These are phyloP conservation scores for Discostella pseudostelligera DNA, from an alignment of 108 stramenopile species.

Conservation along the genomic window DNA sequence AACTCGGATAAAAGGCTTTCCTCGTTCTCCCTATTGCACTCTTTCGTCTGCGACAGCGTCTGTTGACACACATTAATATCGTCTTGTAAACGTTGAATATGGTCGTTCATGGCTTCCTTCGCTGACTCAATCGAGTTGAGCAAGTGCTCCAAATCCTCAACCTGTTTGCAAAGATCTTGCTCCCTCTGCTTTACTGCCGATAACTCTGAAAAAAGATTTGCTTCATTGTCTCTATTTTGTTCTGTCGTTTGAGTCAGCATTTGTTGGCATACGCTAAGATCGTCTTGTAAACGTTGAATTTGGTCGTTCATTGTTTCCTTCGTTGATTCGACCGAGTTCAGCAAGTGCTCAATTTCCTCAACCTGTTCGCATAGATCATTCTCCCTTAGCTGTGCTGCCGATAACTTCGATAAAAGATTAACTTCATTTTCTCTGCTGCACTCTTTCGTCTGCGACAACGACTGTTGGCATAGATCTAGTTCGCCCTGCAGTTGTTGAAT, in stretches of 20 bases:
- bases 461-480: conserved; percentile 2
- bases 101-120: too few relatives aligned
- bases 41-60: not conserved
- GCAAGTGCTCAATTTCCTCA: conserved; percentile 10
- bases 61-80: too few relatives aligned
- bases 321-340: not conserved
- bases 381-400: not conserved
- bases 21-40: not conserved
- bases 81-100: too few relatives aligned
- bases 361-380: not conserved
- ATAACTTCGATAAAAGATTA: conserved; percentile 1
- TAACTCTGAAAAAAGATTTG: conserved; percentile 8
- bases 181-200: not conserved
- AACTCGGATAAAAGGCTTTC: not conserved
- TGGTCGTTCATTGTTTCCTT: not conserved
- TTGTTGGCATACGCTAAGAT: conserved; percentile 3
- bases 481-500: conserved; percentile 8
- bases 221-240: conserved; percentile 1
- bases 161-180: conserved; percentile 1
- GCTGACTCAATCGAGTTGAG: too few relatives aligned
- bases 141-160: conserved; percentile 8
- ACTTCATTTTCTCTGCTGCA: conserved; percentile 4
- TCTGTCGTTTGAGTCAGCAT: not conserved
- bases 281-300: conserved; percentile 2
- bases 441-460: not conserved